phyloP scores from a whole-genome alignment of 306 rosid species.

The Trichosanthes cucumerina region DNA sequence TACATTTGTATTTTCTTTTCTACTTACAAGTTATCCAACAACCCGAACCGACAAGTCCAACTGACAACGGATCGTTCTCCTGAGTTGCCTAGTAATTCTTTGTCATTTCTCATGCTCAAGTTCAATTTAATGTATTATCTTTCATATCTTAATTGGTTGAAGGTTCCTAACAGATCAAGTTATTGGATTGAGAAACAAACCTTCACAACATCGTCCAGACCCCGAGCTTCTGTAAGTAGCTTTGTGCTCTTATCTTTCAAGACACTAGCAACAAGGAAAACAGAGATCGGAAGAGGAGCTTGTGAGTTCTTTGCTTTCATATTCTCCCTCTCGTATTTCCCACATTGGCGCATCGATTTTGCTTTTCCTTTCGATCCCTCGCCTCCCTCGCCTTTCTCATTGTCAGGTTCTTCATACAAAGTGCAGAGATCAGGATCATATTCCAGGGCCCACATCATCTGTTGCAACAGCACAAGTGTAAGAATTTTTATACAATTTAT shows the following conservation, averaged over 20 bases:
- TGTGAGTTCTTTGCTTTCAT: slow-evolving; percentile 57
- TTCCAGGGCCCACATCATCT: slow-evolving; percentile 99
- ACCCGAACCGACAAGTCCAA: neutral
- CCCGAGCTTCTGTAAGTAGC: slow-evolving; percentile 80
- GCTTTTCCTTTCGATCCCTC: slow-evolving; percentile 54
- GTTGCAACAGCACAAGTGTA: slow-evolving; percentile 16
- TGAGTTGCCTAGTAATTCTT: neutral
- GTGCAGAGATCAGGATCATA: slow-evolving; percentile 67
- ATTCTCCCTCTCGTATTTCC: slow-evolving; percentile 79
- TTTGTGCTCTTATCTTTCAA: slow-evolving; percentile 81
- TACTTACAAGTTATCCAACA: neutral
- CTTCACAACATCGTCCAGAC: slow-evolving; percentile 94
- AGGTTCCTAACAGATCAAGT: neutral
- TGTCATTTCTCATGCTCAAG: neutral
- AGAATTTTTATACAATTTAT: neutral
- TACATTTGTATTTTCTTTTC: neutral
- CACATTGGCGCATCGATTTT: slow-evolving; percentile 72
- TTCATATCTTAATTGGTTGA: neutral
- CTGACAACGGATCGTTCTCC: neutral
- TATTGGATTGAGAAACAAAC: slow-evolving; percentile 31
- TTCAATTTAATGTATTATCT: neutral
- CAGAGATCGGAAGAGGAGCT: slow-evolving; percentile 77
- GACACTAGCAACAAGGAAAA: slow-evolving; percentile 96
- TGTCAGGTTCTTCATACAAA: slow-evolving; percentile 58
- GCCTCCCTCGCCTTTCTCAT: slow-evolving; percentile 29